Conservation (phyloP, 2,329 filamentous ascomycete species). For the Grosmannia clavigera region DNA sequence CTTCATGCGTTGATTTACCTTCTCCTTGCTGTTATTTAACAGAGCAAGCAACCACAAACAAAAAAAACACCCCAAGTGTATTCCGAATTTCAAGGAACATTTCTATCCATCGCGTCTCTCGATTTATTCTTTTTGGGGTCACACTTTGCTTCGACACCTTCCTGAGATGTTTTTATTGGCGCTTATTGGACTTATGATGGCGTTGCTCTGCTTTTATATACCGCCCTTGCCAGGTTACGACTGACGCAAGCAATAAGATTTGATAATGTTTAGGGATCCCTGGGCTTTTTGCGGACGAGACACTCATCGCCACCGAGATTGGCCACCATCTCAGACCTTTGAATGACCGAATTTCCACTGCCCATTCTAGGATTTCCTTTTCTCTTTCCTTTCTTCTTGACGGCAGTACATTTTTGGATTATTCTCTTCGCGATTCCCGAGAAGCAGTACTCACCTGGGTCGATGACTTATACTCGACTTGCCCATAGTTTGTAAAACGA, state of each 20-base stretch:
- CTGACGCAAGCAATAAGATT: background rate
- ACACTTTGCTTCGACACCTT: background rate
- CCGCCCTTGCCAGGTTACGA: background rate
- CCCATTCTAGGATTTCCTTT: too few species aligned
- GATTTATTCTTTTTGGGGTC: background rate
- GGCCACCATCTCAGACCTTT: too few species aligned
- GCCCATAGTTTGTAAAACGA: too few species aligned
- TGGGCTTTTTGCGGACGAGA: background rate
- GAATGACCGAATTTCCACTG: too few species aligned
- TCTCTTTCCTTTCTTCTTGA: too few species aligned
- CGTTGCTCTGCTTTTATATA: background rate
- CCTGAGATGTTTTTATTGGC: background rate
- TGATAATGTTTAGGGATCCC: background rate
- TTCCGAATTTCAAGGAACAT: background rate
- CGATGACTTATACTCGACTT: too few species aligned
- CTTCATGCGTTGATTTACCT: background rate
- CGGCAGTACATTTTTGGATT: too few species aligned
- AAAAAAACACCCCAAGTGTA: background rate
- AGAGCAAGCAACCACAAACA: background rate
- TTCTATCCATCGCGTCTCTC: background rate
- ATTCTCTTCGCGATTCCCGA: too few species aligned
- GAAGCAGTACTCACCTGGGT: too few species aligned
- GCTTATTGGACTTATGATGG: background rate
- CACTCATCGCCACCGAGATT: too few species aligned
- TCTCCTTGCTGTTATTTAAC: background rate